Evolutionary conservation across 2,329 filamentous ascomycete species (phyloP).

Genomic region (Aspergillus luchuensis): DNA sequence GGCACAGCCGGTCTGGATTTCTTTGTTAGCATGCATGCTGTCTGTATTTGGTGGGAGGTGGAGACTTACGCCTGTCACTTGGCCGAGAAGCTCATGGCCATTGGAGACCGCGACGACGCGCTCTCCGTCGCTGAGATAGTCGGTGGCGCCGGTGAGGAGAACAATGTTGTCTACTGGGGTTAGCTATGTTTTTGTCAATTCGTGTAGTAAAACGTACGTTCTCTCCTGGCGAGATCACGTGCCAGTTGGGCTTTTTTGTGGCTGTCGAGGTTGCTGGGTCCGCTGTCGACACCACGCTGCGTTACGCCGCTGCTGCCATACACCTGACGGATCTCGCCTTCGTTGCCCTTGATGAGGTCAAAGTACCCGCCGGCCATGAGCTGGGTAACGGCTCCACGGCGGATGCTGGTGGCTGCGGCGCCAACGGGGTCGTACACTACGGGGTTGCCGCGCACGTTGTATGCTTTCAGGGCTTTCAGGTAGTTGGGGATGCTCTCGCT

Average conservation of each 20-base stretch:
- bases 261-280: slow-evolving; percentile 55
- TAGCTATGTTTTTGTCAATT: neutral
- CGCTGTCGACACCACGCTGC: slow-evolving; percentile 85
- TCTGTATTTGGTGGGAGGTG: neutral
- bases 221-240: slow-evolving; percentile 64
- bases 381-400: slow-evolving; percentile 68
- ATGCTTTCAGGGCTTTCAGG: slow-evolving; percentile 71
- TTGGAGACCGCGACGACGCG: slow-evolving; percentile 71
- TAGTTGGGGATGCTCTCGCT: slow-evolving; percentile 73
- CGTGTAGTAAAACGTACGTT: slow-evolving; percentile 47
- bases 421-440: slow-evolving; percentile 89
- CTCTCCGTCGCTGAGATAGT: slow-evolving; percentile 75
- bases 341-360: slow-evolving; percentile 91
- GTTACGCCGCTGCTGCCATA: slow-evolving; percentile 59
- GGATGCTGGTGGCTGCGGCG: slow-evolving; percentile 76
- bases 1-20: slow-evolving; percentile 69
- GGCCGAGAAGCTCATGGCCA: slow-evolving; percentile 64
- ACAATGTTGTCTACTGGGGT: slow-evolving; percentile 59
- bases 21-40: neutral
- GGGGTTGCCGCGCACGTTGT: slow-evolving; percentile 75
- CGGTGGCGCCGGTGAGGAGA: slow-evolving; percentile 77
- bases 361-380: slow-evolving; percentile 76
- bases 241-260: slow-evolving; percentile 66
- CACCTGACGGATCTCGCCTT: slow-evolving; percentile 79
- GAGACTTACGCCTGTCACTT: slow-evolving; percentile 46